Evolutionary conservation across 2,329 filamentous ascomycete species (phyloP), one percentile per base, ranked within the genome.

Genomic region (Penicillium sp.): DNA sequence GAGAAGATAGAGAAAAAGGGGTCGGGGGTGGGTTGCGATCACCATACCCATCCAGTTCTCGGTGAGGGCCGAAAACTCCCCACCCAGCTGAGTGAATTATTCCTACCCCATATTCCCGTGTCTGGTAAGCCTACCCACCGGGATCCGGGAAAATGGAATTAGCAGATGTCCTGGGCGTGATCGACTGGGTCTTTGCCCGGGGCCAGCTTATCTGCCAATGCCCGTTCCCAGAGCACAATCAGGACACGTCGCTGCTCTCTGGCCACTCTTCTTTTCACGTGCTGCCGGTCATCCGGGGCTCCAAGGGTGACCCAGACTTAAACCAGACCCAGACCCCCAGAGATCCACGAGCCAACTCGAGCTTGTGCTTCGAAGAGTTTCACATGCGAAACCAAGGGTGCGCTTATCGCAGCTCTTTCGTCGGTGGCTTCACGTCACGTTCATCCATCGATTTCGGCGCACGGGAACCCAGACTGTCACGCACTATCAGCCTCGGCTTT

Each of bases 211-310:
- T 31, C 33, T 18, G 18, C 11, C 44, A 22, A 24, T 31, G 8
- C 27, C 9, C 4, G 27, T 28, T 28, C 30, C 43, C 42, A 43
- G 20, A 25, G 28, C 40, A 33, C 5, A 18, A 16, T 10, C 24
- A 30, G 33, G 27, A 20, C 25, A 42, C 50, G 45, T 33, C n/a
- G 41, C 14, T 36, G 8, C 18, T 22, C 25, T 4, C 31, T 51
- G 50, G 42, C 53, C 53, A 56, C 39, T 56, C 48, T 50, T 28
- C 38, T 42, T 53, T 56, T 58, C 55, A 58, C 55, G 53, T 58
- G 55, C 38, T 42, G 22, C 20, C 38, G 14, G 8, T 41, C 39
- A 41, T 27, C 39, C 39, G 22, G 22, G 38, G 39, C 13, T 27
- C 44, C 42, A 44, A 43, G 22, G 40, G 13, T 36, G 9, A 42